These are phyloP conservation scores for Sugiyamaella pinicola DNA, from an alignment of 1,139 yeast species.

Conservation along the genomic window DNA sequence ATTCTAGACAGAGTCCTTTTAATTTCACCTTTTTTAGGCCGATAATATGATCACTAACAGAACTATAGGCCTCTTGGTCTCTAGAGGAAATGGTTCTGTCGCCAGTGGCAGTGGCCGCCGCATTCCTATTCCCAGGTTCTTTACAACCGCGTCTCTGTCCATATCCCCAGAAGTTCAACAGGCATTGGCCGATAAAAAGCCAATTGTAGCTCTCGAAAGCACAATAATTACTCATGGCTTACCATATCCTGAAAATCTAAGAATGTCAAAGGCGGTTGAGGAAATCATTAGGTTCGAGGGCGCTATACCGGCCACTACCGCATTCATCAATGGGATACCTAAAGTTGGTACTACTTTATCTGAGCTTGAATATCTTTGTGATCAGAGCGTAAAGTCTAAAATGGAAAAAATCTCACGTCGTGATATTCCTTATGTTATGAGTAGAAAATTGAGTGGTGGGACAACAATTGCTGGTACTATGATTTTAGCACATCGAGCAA, in stretches of 20 bases:
- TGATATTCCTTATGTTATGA: conserved; percentile 76
- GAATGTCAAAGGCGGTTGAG: conserved; percentile 75
- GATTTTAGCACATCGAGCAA: conserved; percentile 75
- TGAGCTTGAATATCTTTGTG: conserved; percentile 52
- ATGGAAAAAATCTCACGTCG: conserved; percentile 74
- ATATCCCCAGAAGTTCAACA: conserved; percentile 62
- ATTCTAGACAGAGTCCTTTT: too few species aligned
- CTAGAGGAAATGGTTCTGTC: neutral
- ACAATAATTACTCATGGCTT: conserved; percentile 91
- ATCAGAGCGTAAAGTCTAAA: neutral
- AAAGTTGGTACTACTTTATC: conserved; percentile 58
- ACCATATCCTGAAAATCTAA: conserved; percentile 75
- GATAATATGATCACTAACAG: too few species aligned
- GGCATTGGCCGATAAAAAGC: conserved; percentile 58
- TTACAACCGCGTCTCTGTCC: neutral
- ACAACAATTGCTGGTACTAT: conserved; percentile 90
- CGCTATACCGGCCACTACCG: conserved; percentile 85
- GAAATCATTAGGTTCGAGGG: conserved; percentile 59
- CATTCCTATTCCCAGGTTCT: neutral
- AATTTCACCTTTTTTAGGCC: too few species aligned
- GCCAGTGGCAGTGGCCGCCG: too few species aligned
- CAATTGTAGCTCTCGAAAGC: conserved; percentile 80
- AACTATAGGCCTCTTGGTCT: neutral
- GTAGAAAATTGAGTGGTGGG: conserved; percentile 69
- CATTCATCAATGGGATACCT: conserved; percentile 71